phyloP scores from a whole-genome alignment of 2,329 filamentous ascomycete genomes.

The Fusarium temperatum region DNA sequence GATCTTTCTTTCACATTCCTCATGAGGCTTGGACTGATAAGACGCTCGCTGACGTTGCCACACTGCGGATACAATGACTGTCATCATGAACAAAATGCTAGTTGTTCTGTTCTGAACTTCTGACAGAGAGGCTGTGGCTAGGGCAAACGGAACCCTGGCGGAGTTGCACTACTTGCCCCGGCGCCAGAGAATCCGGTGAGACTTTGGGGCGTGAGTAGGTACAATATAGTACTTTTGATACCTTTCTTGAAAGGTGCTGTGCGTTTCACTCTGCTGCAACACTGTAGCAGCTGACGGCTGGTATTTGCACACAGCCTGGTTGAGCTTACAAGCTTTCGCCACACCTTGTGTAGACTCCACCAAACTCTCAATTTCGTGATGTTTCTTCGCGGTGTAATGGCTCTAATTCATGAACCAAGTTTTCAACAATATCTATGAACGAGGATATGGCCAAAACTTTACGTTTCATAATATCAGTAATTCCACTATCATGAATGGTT shows the following conservation, averaged over 20 bases:
- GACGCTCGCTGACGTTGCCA: slow-evolving; percentile 28
- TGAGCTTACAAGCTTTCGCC: slow-evolving; percentile 8
- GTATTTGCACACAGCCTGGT: slow-evolving; percentile 10
- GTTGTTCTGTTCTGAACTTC: slow-evolving; percentile 6
- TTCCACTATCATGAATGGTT: neutral
- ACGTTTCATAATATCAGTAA: slow-evolving; percentile 5
- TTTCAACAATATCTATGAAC: neutral
- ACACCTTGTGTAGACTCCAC: slow-evolving; percentile 17
- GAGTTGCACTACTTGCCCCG: slow-evolving; percentile 24
- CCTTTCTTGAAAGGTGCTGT: neutral
- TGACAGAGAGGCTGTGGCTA: slow-evolving; percentile 23
- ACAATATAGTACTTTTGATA: neutral
- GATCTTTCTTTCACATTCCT: neutral
- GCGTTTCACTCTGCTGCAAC: slow-evolving; percentile 8
- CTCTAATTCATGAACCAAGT: neutral
- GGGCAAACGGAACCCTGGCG: slow-evolving; percentile 11
- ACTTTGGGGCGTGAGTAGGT: slow-evolving; percentile 9
- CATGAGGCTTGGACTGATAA: neutral
- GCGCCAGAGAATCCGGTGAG: slow-evolving; percentile 18
- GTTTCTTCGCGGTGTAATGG: neutral
- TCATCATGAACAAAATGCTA: slow-evolving; percentile 9
- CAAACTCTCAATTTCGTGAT: neutral
- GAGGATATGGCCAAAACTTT: slow-evolving; percentile 18
- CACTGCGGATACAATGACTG: neutral
- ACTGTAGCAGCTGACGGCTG: slow-evolving; percentile 10